phyloP scores from a whole-genome alignment of 1,284 basidiomycete genomes.

The Xerocomus subilludens region DNA sequence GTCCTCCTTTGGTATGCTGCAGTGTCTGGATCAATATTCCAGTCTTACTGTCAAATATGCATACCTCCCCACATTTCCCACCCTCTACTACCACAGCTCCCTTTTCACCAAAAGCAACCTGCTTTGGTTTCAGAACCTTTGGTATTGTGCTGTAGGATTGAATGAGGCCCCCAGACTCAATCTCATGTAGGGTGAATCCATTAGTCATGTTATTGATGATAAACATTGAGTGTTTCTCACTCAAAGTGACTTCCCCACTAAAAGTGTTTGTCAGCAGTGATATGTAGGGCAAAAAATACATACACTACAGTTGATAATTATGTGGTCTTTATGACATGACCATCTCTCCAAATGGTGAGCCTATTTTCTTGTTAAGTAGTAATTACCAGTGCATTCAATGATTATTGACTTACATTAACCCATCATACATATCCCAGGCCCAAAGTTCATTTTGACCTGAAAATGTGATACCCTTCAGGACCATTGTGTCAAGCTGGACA shows the following conservation, averaged over 20 bases:
- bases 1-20: neutral
- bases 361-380: no score
- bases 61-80: neutral
- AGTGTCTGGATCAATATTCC: neutral
- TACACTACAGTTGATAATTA: neutral
- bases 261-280: neutral
- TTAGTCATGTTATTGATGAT: slow-evolving; percentile 5
- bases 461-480: neutral
- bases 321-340: neutral
- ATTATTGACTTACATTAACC: no score
- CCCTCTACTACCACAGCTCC: neutral
- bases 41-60: neutral
- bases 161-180: neutral
- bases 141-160: neutral
- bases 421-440: slow-evolving; percentile 10
- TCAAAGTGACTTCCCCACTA: neutral
- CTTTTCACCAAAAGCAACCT: slow-evolving; percentile 2
- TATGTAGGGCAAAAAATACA: neutral
- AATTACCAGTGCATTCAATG: no score
- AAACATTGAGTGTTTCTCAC: neutral
- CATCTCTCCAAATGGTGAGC: no score
- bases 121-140: neutral
- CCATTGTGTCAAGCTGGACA: neutral
- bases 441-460: neutral
- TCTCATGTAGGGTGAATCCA: slow-evolving; percentile 8